Base-by-base conservation (phyloP, 2,329 filamentous ascomycete genomes). In the Xylaria sp. region DNA sequence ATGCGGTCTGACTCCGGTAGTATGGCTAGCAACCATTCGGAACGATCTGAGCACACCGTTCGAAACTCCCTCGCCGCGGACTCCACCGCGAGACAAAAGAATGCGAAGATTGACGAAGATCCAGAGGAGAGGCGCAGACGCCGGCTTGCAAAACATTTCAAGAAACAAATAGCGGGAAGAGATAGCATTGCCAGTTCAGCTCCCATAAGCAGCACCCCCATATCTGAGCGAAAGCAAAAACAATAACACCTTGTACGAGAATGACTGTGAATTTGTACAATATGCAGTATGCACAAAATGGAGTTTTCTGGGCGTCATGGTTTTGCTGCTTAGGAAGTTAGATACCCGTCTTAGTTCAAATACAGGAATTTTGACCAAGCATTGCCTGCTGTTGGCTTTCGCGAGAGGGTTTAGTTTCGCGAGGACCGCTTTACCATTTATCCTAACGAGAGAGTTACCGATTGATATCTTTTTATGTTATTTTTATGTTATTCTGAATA, bases 211-310 rank as follows among this genome's bases (percentile, higher is more conserved):
- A 73, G 68, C 38, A 74, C 67, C 7, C 72, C 74, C 3, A 73
- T 66, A 9, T 74, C 74, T 13, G 72, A 65, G 1, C 71, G 74
- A 59, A 73, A 66, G 44, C 59, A 67, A 67, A 74, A 69, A 49
- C 59, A 67, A 66, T 66, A 54, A 57, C 31, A 36, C 2, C 7
- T 5, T 46, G n/a, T 40, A 40, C 40, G 26, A 46, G n/a, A 28
- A 33, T 15, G 4, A 17, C 6, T 23, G 33, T 33, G 38, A 23
- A 23, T 6, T 38, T 31, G 10, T 38, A 3, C 33, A 3, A 28
- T 58, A 13, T 26, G 26, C 0, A n/a, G n/a, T n/a, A 48, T 53
- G 23, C 10, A 46, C 44, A 36, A 28, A 46, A 59, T 56, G 66
- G 63, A 66, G 59, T 58, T 64, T 54, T 59, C 13, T 42, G 33